Evolutionary conservation across 148 eudicot genomes (phyloP).

Genomic region (Limonium bicolor): DNA sequence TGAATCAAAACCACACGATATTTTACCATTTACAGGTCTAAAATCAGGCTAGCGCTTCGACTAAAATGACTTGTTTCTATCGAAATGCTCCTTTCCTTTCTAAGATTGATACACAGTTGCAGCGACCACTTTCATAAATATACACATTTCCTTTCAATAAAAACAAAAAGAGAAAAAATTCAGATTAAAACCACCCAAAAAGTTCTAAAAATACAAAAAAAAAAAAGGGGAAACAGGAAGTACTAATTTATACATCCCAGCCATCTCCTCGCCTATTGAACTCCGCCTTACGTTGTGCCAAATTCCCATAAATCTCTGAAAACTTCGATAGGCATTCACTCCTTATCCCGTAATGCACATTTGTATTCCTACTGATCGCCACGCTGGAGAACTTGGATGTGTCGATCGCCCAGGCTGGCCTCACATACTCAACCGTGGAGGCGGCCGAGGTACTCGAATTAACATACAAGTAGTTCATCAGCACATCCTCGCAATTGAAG

Average conservation of each 20-base stretch:
- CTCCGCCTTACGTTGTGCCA: conserved; percentile 34
- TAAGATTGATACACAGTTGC: too few relatives aligned
- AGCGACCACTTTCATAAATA: conserved; percentile 3
- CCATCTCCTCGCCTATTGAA: conserved; percentile 62
- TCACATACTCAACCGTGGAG: conserved; percentile 58
- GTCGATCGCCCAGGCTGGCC: conserved; percentile 80
- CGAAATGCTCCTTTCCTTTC: too few relatives aligned
- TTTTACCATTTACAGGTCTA: too few relatives aligned
- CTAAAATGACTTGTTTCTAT: too few relatives aligned
- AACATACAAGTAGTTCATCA: conserved; percentile 82
- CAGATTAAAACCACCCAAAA: neutral
- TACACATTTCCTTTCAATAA: conserved; percentile 3
- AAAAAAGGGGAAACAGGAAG: too few relatives aligned
- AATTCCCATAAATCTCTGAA: conserved; percentile 50
- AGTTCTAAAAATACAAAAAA: neutral
- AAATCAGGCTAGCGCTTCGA: too few relatives aligned
- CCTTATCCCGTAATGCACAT: conserved; percentile 57
- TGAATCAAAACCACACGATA: too few relatives aligned
- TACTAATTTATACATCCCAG: conserved; percentile 68
- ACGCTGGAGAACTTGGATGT: conserved; percentile 73
- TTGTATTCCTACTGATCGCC: conserved; percentile 68
- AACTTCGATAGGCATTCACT: conserved; percentile 58
- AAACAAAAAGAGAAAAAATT: neutral
- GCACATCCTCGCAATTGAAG: conserved; percentile 89
- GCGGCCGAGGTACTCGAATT: conserved; percentile 40